phyloP scores from a whole-genome alignment of 495 filamentous ascomycete species.

The Penicillium desertorum region DNA sequence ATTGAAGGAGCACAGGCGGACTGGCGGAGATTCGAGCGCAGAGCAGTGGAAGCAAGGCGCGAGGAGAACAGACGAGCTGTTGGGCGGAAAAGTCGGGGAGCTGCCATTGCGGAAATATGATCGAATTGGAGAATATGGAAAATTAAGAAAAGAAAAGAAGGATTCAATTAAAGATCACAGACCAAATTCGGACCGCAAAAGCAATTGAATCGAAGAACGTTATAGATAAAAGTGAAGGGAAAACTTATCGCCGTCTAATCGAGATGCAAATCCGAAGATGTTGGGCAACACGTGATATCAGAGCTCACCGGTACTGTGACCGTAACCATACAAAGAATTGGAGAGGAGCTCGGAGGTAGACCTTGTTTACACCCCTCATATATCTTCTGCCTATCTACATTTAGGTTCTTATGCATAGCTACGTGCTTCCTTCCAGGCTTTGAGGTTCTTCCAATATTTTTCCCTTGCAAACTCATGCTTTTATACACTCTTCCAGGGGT shows the following conservation, averaged over 20 bases:
- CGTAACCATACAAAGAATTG: conserved; percentile 10
- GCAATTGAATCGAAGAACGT: conserved; percentile 24
- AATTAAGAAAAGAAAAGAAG: conserved; percentile 18
- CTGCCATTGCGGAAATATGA: conserved; percentile 51
- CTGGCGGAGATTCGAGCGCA: conserved; percentile 54
- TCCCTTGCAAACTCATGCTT: background rate
- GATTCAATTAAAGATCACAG: conserved; percentile 35
- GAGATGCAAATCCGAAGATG: conserved; percentile 36
- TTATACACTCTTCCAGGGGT: background rate
- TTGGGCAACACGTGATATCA: conserved; percentile 43
- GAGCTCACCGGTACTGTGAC: conserved; percentile 43
- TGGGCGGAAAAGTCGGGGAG: conserved; percentile 78
- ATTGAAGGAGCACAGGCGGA: conserved; percentile 48
- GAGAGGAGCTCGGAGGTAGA: conserved; percentile 1
- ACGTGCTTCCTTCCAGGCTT: background rate
- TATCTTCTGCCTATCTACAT: conserved; percentile 7
- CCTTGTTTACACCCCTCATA: background rate
- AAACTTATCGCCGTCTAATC: conserved; percentile 22
- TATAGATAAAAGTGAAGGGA: conserved; percentile 16
- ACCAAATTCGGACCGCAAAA: conserved; percentile 25
- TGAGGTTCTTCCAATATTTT: background rate
- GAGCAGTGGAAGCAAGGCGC: conserved; percentile 51
- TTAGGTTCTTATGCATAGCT: background rate
- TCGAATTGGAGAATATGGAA: conserved; percentile 15
- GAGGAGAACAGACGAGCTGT: conserved; percentile 73